phyloP scores from a whole-genome alignment of 495 filamentous ascomycete genomes.

The Lophium mytilinum region DNA sequence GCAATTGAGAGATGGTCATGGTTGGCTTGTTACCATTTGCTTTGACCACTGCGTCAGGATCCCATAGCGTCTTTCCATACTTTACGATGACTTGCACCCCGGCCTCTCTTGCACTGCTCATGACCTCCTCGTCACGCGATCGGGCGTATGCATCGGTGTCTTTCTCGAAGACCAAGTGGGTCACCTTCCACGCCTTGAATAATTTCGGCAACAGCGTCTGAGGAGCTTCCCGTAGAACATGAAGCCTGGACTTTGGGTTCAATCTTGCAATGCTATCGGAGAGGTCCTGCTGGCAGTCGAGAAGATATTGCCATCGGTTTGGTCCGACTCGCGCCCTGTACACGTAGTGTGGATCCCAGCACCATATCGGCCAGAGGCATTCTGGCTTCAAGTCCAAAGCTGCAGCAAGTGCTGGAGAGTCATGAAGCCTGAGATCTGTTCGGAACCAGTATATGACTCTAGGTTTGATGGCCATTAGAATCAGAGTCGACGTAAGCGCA shows the following conservation, averaged over 20 bases:
- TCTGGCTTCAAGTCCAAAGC: slow-evolving; percentile 55
- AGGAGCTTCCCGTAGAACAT: slow-evolving; percentile 58
- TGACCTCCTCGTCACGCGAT: slow-evolving; percentile 48
- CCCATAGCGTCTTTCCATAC: slow-evolving; percentile 57
- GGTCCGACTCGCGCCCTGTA: slow-evolving; percentile 55
- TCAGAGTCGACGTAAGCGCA: too few species aligned
- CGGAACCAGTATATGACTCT: slow-evolving; percentile 70
- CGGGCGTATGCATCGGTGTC: slow-evolving; percentile 63
- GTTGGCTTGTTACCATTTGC: slow-evolving; percentile 57
- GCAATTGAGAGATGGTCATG: slow-evolving; percentile 58
- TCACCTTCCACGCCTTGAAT: slow-evolving; percentile 58
- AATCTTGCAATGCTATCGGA: slow-evolving; percentile 52
- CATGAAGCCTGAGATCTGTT: slow-evolving; percentile 63
- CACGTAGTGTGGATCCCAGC: slow-evolving; percentile 68
- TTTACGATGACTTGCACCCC: slow-evolving; percentile 55
- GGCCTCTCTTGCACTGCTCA: slow-evolving; percentile 47
- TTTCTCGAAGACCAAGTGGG: slow-evolving; percentile 65
- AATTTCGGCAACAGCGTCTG: slow-evolving; percentile 59
- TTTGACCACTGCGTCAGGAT: slow-evolving; percentile 56
- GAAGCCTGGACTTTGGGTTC: slow-evolving; percentile 56
- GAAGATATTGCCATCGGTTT: slow-evolving; percentile 59
- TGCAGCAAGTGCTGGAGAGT: slow-evolving; percentile 58
- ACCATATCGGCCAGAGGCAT: slow-evolving; percentile 58
- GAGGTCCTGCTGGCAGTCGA: slow-evolving; percentile 59
- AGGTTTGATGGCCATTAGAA: slow-evolving; percentile 15